Evolutionary conservation across 176 grass and related monocot species (phyloP), one percentile per base, ranked within the genome.

Genomic region (Carex pumila): DNA sequence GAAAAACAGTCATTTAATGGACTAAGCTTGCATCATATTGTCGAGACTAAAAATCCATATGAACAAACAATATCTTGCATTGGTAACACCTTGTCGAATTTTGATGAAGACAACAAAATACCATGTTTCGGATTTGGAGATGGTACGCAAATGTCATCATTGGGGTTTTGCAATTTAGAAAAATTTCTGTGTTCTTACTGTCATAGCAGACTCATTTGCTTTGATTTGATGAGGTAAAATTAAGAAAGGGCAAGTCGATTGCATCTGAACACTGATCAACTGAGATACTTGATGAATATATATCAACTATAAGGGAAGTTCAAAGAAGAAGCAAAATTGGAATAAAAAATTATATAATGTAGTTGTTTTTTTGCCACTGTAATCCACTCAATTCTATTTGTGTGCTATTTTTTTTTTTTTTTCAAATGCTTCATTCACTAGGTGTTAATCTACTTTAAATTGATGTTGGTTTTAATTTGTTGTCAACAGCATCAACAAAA

Each of bases 401-500:
- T 36, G 34, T 36, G 34, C 34, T 36, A 36, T 36, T 36, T 36
- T 3, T 36, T 36, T 36, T 36, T 0, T n/a, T n/a, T n/a, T n/a
- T n/a, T n/a, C n/a, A 36, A 36, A 36, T 36, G 34, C 34, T 36
- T 36, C 34, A 36, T 36, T 36, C 34, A 36, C 34, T 36, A 36
- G 34, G 2, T 36, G 34, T 36, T 36, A 36, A 36, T 36, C 2
- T 36, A 36, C 34, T 75, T 54, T 14, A 53, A 75, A 75, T 54
- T 75, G 19, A 75, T 75, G 71, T 75, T 30, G 47, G 12, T 66
- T 25, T 17, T 39, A 32, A 83, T 43, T 53, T 80, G 55, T 50
- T 49, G 41, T 34, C 80, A 55, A 31, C 77, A 93, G 94, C 32
- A 58, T 86, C 82, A 3, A 91, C 91, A 2, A 85, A 93, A 57